Percentiles rank a stretch among this genome's conserved stretches.
Conservation (phyloP, 2,329 filamentous ascomycete species). For the Zymoseptoria tritici region DNA sequence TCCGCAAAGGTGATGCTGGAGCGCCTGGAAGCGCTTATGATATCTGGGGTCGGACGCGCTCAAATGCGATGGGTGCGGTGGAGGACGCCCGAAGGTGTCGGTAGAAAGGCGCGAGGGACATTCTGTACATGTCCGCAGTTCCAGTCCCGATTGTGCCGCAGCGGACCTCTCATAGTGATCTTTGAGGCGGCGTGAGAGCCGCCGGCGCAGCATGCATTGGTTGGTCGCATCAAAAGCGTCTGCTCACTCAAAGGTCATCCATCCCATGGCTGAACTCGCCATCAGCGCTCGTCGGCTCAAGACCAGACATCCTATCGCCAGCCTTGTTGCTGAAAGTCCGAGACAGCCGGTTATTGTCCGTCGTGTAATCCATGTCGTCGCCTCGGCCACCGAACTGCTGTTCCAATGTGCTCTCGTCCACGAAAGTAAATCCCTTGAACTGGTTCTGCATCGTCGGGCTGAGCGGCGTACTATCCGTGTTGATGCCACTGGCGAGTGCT, state of each 20-base stretch:
- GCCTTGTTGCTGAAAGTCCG: constrained; percentile 32
- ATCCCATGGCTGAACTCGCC: constrained; percentile 43
- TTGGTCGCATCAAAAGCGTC: neutral
- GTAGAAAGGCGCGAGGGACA: no score
- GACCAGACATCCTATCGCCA: constrained; percentile 47
- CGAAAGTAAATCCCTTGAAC: constrained; percentile 97
- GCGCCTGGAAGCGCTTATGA: no score
- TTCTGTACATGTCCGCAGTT: no score
- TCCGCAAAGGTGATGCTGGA: no score
- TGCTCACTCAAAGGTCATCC: constrained; percentile 29
- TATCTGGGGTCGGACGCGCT: no score
- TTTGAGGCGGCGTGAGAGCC: neutral
- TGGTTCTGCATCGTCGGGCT: constrained; percentile 96
- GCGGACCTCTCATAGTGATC: neutral
- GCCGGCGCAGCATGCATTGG: neutral
- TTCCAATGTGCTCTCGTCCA: constrained; percentile 93
- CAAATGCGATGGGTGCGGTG: no score
- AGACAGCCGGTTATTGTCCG: constrained; percentile 24
- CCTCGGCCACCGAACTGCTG: constrained; percentile 58
- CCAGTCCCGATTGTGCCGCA: no score
- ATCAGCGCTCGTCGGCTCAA: constrained; percentile 38
- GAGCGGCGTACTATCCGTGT: constrained; percentile 82
- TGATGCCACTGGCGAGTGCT: constrained; percentile 69
- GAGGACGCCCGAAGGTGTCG: no score
- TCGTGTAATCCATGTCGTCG: constrained; percentile 36